A percentile compares a stretch with the other conserved stretches of the same genome.
These are phyloP conservation scores for Neostapfia colusana DNA, from an alignment of 176 grass and related monocot genomes.

Conservation along the genomic window DNA sequence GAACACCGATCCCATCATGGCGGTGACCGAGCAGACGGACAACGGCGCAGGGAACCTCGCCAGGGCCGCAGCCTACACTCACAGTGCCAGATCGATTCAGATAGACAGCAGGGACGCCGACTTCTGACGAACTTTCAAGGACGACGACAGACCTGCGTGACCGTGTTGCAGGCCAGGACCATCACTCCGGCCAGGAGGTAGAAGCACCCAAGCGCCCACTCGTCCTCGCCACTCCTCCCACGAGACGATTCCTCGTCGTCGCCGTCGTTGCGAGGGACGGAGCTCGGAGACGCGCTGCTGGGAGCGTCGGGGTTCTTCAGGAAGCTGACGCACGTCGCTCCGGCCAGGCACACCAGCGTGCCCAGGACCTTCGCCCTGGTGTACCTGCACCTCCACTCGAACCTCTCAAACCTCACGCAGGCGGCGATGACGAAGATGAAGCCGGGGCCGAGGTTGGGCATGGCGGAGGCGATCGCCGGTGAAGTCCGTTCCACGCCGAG, in stretches of 20 bases:
- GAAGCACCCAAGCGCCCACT: conserved; percentile 46
- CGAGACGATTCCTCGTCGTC: neutral
- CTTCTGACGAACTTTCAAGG: neutral
- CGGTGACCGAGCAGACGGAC: conserved; percentile 31
- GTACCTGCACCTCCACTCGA: conserved; percentile 46
- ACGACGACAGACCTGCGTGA: conserved; percentile 44
- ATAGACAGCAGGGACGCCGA: neutral
- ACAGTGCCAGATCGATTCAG: conserved; percentile 6
- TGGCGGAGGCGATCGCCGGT: conserved; percentile 50
- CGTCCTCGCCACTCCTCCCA: neutral
- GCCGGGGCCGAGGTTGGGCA: conserved; percentile 59
- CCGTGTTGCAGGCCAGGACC: conserved; percentile 45
- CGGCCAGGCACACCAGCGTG: conserved; percentile 55
- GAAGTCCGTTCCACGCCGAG: conserved; percentile 47
- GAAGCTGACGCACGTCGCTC: conserved; percentile 56
- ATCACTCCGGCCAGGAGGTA: conserved; percentile 40
- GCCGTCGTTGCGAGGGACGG: neutral
- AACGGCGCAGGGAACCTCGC: conserved; percentile 47
- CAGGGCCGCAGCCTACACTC: conserved; percentile 43
- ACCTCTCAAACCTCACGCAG: conserved; percentile 54
- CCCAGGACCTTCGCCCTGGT: conserved; percentile 56
- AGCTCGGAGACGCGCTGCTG: neutral
- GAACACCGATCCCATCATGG: conserved; percentile 55
- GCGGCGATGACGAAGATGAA: conserved; percentile 61
- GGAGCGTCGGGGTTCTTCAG: conserved; percentile 24